Conservation (phyloP, 2,329 filamentous ascomycete genomes). For the Fusarium setosum region DNA sequence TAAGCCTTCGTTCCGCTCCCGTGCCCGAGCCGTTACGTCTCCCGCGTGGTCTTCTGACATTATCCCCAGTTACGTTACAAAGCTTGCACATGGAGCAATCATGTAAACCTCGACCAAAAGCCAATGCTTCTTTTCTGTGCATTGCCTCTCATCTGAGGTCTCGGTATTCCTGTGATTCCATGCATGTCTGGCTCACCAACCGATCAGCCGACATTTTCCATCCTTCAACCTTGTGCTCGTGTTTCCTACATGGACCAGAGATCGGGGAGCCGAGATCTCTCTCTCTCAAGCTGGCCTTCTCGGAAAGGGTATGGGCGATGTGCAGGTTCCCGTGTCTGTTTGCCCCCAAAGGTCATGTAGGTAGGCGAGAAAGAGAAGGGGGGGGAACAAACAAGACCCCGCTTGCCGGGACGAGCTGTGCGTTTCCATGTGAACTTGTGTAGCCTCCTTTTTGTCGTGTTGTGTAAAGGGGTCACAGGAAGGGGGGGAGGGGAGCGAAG, state of each 20-base stretch:
- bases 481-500: background rate
- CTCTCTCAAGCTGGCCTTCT: background rate
- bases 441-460: conserved; percentile 2
- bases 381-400: conserved; percentile 3
- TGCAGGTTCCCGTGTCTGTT: conserved; percentile 25
- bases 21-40: conserved; percentile 3
- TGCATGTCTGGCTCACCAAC: background rate
- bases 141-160: background rate
- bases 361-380: too few relatives aligned
- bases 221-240: conserved; percentile 1
- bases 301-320: background rate
- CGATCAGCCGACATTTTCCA: background rate
- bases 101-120: background rate
- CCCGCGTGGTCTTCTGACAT: conserved; percentile 1
- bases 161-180: background rate
- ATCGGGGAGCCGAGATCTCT: conserved; percentile 5
- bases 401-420: background rate
- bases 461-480: conserved; percentile 6
- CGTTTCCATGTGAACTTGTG: conserved; percentile 6
- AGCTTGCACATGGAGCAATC: background rate
- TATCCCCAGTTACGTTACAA: background rate
- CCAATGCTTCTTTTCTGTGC: background rate
- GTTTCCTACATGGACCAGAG: conserved; percentile 35
- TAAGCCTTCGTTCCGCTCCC: background rate
- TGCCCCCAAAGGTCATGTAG: conserved; percentile 21